Base-by-base conservation (phyloP, 306 rosid species). In the Betula pendula region DNA sequence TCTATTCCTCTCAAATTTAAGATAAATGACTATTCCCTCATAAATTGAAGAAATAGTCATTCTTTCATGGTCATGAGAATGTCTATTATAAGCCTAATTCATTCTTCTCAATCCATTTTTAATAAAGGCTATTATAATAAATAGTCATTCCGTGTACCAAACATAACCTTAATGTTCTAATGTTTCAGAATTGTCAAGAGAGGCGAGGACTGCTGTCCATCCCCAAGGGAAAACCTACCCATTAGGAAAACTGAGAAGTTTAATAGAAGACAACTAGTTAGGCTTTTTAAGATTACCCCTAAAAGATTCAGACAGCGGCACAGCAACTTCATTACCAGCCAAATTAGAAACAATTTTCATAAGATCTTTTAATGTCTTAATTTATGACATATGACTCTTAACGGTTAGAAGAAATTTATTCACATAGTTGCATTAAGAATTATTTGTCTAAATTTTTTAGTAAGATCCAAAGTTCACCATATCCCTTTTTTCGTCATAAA, bases 111-210 rank as follows among this genome's bases (percentile, higher is more conserved):
- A 63, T 47, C 95, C 92, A 6, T 81, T 84, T 84, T 92, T n/a
- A n/a, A n/a, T n/a, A n/a, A n/a, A n/a, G n/a, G n/a, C n/a, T n/a
- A n/a, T n/a, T n/a, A n/a, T n/a, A n/a, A n/a, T n/a, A n/a, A n/a
- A n/a, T n/a, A n/a, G n/a, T n/a, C n/a, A n/a, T n/a, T n/a, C n/a
- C n/a, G n/a, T n/a, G n/a, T n/a, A n/a, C n/a, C n/a, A n/a, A n/a
- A n/a, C n/a, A n/a, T n/a, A n/a, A n/a, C 96, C 67, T 92, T 89
- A 0, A 92, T 3, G 93, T 29, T 82, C 98, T 82, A 59, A 95
- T 77, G 68, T 92, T 95, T 95, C 97, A 62, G 60, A 79, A 10
- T 92, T 95, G 85, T 95, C 97, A 0, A 95, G 93, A 56, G 97
- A 90, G 68, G 88, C 59, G 12, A 92, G 86, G 45, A 92, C 83